Evolutionary conservation across 176 grass and related monocot species (phyloP).

Genomic region (Puccinellia tenuiflora): DNA sequence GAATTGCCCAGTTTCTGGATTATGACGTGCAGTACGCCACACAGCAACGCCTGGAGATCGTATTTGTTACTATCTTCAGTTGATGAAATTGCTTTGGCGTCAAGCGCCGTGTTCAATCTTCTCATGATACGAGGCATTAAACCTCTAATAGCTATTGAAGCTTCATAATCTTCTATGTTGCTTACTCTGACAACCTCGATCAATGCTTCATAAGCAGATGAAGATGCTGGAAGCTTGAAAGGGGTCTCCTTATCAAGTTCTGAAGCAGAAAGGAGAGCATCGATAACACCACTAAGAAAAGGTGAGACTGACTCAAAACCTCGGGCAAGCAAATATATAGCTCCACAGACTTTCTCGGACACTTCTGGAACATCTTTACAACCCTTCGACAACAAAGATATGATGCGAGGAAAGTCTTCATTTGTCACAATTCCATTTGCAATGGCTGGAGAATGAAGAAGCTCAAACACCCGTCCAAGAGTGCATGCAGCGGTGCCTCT

Average conservation of each 20-base stretch:
- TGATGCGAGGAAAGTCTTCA: slow-evolving; percentile 55
- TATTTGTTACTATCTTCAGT: slow-evolving; percentile 72
- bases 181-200: slow-evolving; percentile 77
- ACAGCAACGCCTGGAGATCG: slow-evolving; percentile 55
- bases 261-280: slow-evolving; percentile 56
- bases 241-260: slow-evolving; percentile 50
- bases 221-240: slow-evolving; percentile 38
- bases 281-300: slow-evolving; percentile 50
- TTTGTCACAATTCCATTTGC: slow-evolving; percentile 57
- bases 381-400: slow-evolving; percentile 63
- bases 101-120: slow-evolving; percentile 63
- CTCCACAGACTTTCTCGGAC: slow-evolving; percentile 74
- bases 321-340: slow-evolving; percentile 87
- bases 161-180: slow-evolving; percentile 20
- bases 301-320: slow-evolving; percentile 54
- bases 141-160: slow-evolving; percentile 41
- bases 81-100: slow-evolving; percentile 60
- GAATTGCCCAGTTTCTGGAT: slow-evolving; percentile 64
- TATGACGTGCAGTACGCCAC: slow-evolving; percentile 68
- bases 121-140: slow-evolving; percentile 71
- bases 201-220: slow-evolving; percentile 72
- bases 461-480: slow-evolving; percentile 80
- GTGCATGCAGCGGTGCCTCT: slow-evolving; percentile 80
- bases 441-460: slow-evolving; percentile 56
- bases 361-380: slow-evolving; percentile 78